These are phyloP conservation scores for Gossypium aridum DNA, from an alignment of 441 rosid genomes.

Conservation along the genomic window DNA sequence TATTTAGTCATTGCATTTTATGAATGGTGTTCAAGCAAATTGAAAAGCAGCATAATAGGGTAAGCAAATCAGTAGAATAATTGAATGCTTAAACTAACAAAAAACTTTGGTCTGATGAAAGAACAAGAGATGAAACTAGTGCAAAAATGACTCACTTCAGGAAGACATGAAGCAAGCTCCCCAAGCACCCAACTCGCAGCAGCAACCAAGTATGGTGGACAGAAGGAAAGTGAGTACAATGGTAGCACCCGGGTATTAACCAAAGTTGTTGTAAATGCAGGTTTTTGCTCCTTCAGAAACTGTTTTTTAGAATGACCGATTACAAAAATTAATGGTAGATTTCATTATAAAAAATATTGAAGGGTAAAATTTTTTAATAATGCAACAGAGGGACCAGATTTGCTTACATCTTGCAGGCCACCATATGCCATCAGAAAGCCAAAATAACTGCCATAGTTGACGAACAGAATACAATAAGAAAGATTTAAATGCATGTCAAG, in stretches of 20 bases:
- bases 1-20: neutral
- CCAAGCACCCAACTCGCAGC: slow-evolving; percentile 86
- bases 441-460: slow-evolving; percentile 56
- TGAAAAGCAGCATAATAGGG: neutral
- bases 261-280: slow-evolving; percentile 46
- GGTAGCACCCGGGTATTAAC: slow-evolving; percentile 61
- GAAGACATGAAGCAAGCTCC: slow-evolving; percentile 76
- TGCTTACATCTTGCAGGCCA: slow-evolving; percentile 83
- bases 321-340: neutral
- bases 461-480: slow-evolving; percentile 12
- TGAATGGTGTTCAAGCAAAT: neutral
- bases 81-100: neutral
- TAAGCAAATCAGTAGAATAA: slow-evolving; percentile 7
- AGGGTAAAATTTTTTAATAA: slow-evolving; percentile 1
- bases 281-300: slow-evolving; percentile 70
- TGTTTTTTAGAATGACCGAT: slow-evolving; percentile 23
- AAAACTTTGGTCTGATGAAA: slow-evolving; percentile 7
- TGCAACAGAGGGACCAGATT: slow-evolving; percentile 17
- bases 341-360: neutral
- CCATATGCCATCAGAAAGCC: slow-evolving; percentile 85
- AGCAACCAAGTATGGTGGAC: slow-evolving; percentile 68
- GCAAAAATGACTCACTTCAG: slow-evolving; percentile 43
- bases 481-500: slow-evolving; percentile 9
- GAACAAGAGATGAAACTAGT: slow-evolving; percentile 14
- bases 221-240: slow-evolving; percentile 38